Base-by-base conservation (phyloP, 805 yeast genomes). In the Candida caryicola region DNA sequence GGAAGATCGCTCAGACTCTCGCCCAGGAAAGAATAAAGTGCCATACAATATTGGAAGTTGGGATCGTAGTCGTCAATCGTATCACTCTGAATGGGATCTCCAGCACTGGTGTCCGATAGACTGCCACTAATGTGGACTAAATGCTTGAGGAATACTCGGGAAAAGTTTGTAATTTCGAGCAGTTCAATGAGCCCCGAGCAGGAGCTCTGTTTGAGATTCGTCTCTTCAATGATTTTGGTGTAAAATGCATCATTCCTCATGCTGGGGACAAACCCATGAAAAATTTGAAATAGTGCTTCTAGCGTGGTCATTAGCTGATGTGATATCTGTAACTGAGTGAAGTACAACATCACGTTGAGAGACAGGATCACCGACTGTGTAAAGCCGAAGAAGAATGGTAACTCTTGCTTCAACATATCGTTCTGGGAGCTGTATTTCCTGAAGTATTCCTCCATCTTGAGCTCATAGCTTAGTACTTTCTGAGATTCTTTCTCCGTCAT, bases 311-410 rank as follows among this genome's bases (percentile, higher is more conserved):
- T 10, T 13, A 27, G 12, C 12, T 27, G n/a, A 27, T 27, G 5
- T 13, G 12, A 10, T n/a, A 10, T 23, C 31, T 16, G 25, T 17
- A 18, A 52, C 25, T 68, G 69, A 3, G 66, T 51, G 41, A 53
- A 77, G 43, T 63, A 76, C 10, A 64, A 40, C 40, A 60, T 49
- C 2, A 46, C 38, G 19, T 64, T 56, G 4, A 72, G 33, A 4
- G 64, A 66, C 17, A 53, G 50, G 28, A 68, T 49, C 17, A 70
- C 49, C 10, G 47, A 33, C 3, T 55, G 41, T 0, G 69, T 53
- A 8, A 70, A 51, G 5, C 54, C 39, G 39, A 71, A 60, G 33
- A 76, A 71, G 3, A 43, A 34, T 0, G 82, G 81, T 1, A 79
- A 48, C 29, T 77, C 83, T 21, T 40, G 41, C 40, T 74, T 74